A percentile compares a stretch with the other conserved stretches of the same genome.
Evolutionary conservation across 1,139 yeast genomes (phyloP).

Genomic region (Spathaspora sp.): DNA sequence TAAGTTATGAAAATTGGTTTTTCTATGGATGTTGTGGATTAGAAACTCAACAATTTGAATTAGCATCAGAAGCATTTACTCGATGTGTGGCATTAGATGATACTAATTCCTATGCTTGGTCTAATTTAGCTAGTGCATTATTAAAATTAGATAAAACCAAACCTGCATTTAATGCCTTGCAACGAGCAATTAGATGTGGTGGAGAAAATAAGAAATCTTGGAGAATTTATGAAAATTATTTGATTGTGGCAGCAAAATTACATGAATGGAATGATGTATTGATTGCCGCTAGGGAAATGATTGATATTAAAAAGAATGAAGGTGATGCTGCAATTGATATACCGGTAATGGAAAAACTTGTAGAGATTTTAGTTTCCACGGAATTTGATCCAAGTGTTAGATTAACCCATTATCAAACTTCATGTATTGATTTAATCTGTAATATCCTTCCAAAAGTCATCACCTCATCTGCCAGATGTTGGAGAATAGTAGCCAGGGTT

Average conservation of each 20-base stretch:
- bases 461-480: constrained; percentile 68
- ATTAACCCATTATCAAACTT: constrained; percentile 58
- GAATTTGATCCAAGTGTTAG: constrained; percentile 44
- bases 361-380: constrained; percentile 57
- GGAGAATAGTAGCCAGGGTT: constrained; percentile 83
- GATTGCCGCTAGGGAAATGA: constrained; percentile 62
- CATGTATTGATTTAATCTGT: constrained; percentile 70
- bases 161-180: constrained; percentile 82
- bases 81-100: constrained; percentile 89
- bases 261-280: constrained; percentile 88
- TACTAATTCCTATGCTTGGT: constrained; percentile 83
- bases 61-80: constrained; percentile 91
- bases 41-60: constrained; percentile 66
- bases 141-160: constrained; percentile 61
- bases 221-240: constrained; percentile 88
- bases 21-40: constrained; percentile 90
- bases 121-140: constrained; percentile 85
- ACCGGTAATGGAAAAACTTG: constrained; percentile 73
- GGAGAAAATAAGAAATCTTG: constrained; percentile 71
- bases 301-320: constrained; percentile 48
- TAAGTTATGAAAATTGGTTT: constrained; percentile 83
- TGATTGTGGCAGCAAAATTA: constrained; percentile 77
- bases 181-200: constrained; percentile 70
- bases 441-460: constrained; percentile 65
- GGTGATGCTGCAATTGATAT: constrained; percentile 73